Base-by-base conservation (phyloP, 2,329 filamentous ascomycete genomes). In the Cryphonectria parasitica region DNA sequence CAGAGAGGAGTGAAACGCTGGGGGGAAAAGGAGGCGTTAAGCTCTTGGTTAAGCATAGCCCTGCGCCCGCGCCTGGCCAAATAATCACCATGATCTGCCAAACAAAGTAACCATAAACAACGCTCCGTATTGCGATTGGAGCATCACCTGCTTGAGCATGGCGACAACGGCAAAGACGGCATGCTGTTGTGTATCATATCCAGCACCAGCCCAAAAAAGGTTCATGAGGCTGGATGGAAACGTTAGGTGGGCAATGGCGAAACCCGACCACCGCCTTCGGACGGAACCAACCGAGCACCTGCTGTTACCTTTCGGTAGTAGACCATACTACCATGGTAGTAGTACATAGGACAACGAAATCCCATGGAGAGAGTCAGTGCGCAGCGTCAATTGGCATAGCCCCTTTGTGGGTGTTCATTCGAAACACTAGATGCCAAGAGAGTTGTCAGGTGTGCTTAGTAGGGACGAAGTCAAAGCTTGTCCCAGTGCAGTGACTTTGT, bases 381-480 rank as follows among this genome's bases (percentile, higher is more conserved):
- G 13, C 25, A 58, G 15, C 19, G 25, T 19, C 28, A 8, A 11
- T 58, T 15, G 34, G 34, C 34, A 61, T 22, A 61, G 58, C 58
- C 58, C 34, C 34, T 61, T 58, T 34, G 28, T 19, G 54, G 54
- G 54, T 58, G 54, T 58, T 58, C 54, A 49, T 49, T 41, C 43
- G 63, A 64, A 64, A 64, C 63, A 45, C 43, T 45, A 64, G 63
- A 64, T 36, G 63, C 63, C 63, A 64, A 64, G 54, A 58, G 39
- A 28, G 63, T 41, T 64, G 63, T 64, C 63, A 52, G 25, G 25
- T 49, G 41, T 49, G 41, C 41, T 45, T 49, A 41, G 62, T 45
- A 15, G 41, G 49, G 62, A 45, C 49, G 62, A 61, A 61, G 56
- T n/a, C 28, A 15, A 36, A 61, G 56, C 28, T 34, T 2, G 11